Conservation (phyloP, 139 green algal species). For the Cymbomonas tetramitiformis region DNA sequence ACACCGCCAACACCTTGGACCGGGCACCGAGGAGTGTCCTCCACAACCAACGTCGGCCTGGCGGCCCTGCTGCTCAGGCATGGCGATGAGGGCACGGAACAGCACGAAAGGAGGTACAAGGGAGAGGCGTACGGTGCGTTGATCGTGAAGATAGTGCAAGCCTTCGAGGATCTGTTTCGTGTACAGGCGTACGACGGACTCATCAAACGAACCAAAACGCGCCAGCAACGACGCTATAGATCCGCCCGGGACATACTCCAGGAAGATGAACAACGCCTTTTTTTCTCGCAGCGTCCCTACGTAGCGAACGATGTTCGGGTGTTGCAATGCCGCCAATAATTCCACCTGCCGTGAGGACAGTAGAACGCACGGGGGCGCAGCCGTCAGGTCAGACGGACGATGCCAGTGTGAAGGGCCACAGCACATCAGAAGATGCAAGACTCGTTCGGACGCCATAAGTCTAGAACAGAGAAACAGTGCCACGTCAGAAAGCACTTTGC, state of each 20-base stretch:
- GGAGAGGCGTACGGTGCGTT: too few species aligned
- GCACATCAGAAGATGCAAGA: neutral
- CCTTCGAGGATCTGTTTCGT: conserved; percentile 46
- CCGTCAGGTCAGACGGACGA: too few species aligned
- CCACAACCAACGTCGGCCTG: neutral
- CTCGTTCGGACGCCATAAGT: neutral
- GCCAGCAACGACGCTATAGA: conserved; percentile 27
- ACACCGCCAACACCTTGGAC: too few species aligned
- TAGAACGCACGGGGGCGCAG: neutral
- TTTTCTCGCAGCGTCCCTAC: conserved; percentile 23
- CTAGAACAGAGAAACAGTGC: neutral
- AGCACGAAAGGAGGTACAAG: too few species aligned
- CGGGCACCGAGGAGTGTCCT: too few species aligned
- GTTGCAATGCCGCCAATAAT: conserved; percentile 19
- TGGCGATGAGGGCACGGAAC: neutral
- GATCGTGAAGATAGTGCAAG: conserved; percentile 32
- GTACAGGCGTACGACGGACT: conserved; percentile 44
- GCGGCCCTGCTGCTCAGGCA: neutral
- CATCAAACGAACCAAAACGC: conserved; percentile 29
- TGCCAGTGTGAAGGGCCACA: too few species aligned
- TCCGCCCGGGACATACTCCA: conserved; percentile 32
- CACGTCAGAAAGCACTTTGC: conserved; percentile 3
- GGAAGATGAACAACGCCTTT: conserved; percentile 33
- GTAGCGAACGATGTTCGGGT: conserved; percentile 35
- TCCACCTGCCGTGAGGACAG: neutral